Base-by-base conservation (phyloP, 2,329 filamentous ascomycete genomes). In the Penicillium glabrum region DNA sequence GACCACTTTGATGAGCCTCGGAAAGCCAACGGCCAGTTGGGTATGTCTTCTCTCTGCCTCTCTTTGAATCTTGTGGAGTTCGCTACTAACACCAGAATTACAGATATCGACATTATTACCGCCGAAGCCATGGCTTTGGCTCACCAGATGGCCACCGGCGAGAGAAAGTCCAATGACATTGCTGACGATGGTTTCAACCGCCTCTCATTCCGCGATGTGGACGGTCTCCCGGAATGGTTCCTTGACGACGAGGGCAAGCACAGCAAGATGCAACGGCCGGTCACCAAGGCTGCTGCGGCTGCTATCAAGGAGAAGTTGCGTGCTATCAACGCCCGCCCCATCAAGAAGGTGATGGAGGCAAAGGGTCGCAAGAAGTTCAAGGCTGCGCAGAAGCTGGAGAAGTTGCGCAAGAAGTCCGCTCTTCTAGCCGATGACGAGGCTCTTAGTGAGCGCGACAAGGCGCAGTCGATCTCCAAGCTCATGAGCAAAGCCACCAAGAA, bases 311-410 rank as follows among this genome's bases (percentile, higher is more conserved):
- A 97, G 70, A 99, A 99, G 78, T 73, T 90, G 71, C 89, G 93
- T 31, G 93, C 95, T 0, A 85, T 96, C 67, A 98, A 99, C 73
- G 95, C 93, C 8, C 87, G 95, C 31, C 95, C 95, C 1, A 98
- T 98, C 85, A 99, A 99, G 84, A 99, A 99, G 82, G 95, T 99
- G 31, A 89, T 90, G 66, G 95, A 99, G 77, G 95, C 95, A 24
- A 93, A 96, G 78, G 93, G 93, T 35, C 85, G 95, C 58, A 99
- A 99, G 87, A 98, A 97, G 80, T 89, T 96, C 77, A 96, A 96
- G 83, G 88, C 93, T 9, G 93, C 91, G 0, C 90, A 96, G 76
- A 84, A 86, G 56, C 78, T 99, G 29, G 95, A 99, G 83, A 97
- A 96, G 80, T 80, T 99, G 62, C 91, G 92, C 80, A 96, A 96